Evolutionary conservation across 306 rosid genomes (phyloP).

Genomic region (Acacia crassicarpa): DNA sequence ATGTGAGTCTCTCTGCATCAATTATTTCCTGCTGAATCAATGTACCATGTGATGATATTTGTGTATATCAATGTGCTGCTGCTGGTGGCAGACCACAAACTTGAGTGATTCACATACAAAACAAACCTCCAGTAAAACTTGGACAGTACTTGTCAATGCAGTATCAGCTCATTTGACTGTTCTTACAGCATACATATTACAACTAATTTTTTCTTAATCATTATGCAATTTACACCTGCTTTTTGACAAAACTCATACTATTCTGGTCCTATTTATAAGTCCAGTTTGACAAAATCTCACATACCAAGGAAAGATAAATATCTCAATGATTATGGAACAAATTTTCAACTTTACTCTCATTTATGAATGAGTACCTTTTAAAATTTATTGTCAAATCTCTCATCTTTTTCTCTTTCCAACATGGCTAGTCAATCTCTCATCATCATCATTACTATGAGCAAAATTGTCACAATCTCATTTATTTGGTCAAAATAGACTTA

Average conservation of each 20-base stretch:
- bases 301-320: too few relatives aligned
- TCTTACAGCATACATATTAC: not conserved
- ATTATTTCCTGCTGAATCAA: constrained; percentile 5
- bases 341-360: too few relatives aligned
- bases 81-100: not conserved
- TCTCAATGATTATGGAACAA: too few relatives aligned
- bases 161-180: not conserved
- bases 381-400: too few relatives aligned
- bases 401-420: too few relatives aligned
- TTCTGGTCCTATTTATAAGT: too few relatives aligned
- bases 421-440: too few relatives aligned
- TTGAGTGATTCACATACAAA: not conserved
- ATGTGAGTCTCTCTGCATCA: constrained; percentile 54
- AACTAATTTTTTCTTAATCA: not conserved
- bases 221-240: not conserved
- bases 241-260: not conserved
- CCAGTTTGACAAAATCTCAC: too few relatives aligned
- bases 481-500: too few relatives aligned
- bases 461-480: too few relatives aligned
- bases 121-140: not conserved
- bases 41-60: constrained; percentile 1
- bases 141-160: not conserved
- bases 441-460: too few relatives aligned
- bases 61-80: not conserved
- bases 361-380: too few relatives aligned